phyloP scores from a whole-genome alignment of 441 rosid species.

The Gossypium davidsonii region DNA sequence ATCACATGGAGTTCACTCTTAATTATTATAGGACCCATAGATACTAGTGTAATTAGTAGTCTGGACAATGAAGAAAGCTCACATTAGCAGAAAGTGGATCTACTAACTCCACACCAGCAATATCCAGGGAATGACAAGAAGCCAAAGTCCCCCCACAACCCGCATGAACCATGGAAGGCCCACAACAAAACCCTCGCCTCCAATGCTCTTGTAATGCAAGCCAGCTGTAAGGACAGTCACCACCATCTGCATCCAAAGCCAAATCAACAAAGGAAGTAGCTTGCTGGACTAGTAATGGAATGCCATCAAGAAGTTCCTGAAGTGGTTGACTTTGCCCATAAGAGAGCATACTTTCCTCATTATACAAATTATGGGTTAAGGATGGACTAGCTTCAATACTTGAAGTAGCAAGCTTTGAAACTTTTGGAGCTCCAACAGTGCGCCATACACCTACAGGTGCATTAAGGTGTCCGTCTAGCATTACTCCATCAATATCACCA shows the following conservation, averaged over 20 bases:
- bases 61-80: slow-evolving; percentile 29
- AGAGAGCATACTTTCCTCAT: slow-evolving; percentile 72
- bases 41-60: slow-evolving; percentile 1
- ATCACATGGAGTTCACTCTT: neutral
- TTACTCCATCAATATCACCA: slow-evolving; percentile 82
- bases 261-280: slow-evolving; percentile 97
- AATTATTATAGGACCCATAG: neutral
- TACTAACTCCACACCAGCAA: slow-evolving; percentile 88
- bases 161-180: slow-evolving; percentile 95
- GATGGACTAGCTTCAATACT: slow-evolving; percentile 72
- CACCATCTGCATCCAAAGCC: slow-evolving; percentile 86
- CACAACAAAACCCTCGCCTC: slow-evolving; percentile 95
- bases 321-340: slow-evolving; percentile 92
- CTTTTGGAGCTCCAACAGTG: slow-evolving; percentile 80
- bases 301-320: slow-evolving; percentile 91
- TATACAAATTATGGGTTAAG: slow-evolving; percentile 63
- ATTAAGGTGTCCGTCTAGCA: slow-evolving; percentile 70
- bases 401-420: slow-evolving; percentile 57
- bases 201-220: slow-evolving; percentile 98
- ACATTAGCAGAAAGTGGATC: slow-evolving; percentile 99
- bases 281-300: slow-evolving; percentile 89
- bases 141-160: slow-evolving; percentile 99
- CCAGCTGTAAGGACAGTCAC: slow-evolving; percentile 98
- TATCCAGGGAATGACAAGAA: slow-evolving; percentile 91
- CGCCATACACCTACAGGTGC: slow-evolving; percentile 99